A percentile compares a stretch with the other conserved stretches of the same genome.
Conservation (phyloP, 2,329 filamentous ascomycete species). For the Ilyonectria sp. region DNA sequence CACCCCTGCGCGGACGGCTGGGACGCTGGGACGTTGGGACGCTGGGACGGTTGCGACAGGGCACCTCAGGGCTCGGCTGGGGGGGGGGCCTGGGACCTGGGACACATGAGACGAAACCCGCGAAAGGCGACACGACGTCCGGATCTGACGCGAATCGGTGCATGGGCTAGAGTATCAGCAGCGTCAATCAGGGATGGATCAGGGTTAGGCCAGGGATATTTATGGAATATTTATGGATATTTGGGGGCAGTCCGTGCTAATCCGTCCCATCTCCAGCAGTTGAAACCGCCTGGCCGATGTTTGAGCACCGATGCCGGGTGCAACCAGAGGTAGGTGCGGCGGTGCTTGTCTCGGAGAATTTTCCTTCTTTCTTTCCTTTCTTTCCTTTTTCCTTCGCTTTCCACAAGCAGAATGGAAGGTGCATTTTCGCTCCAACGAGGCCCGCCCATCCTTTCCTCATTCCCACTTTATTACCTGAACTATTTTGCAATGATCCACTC, state of each 20-base stretch:
- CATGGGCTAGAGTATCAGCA: constrained; percentile 34
- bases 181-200: constrained; percentile 5
- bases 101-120: constrained; percentile 46
- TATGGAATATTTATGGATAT: not conserved
- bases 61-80: not conserved
- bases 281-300: constrained; percentile 11
- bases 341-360: constrained; percentile 31
- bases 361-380: constrained; percentile 11
- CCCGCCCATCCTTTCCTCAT: constrained; percentile 7
- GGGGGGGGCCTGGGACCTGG: constrained; percentile 22
- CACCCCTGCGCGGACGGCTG: constrained; percentile 10
- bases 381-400: constrained; percentile 16
- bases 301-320: constrained; percentile 1
- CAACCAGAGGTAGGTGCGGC: constrained; percentile 1
- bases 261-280: constrained; percentile 23
- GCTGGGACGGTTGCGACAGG: not conserved
- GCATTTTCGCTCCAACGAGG: not conserved
- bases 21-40: not conserved
- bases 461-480: constrained; percentile 23
- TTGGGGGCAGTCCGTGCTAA: not conserved
- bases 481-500: constrained; percentile 3
- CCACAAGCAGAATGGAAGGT: constrained; percentile 7
- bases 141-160: constrained; percentile 46
- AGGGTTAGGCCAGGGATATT: not conserved
- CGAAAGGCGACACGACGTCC: constrained; percentile 34